phyloP scores from a whole-genome alignment of 169 alveolate genomes.

The Cystoisospora suis region DNA sequence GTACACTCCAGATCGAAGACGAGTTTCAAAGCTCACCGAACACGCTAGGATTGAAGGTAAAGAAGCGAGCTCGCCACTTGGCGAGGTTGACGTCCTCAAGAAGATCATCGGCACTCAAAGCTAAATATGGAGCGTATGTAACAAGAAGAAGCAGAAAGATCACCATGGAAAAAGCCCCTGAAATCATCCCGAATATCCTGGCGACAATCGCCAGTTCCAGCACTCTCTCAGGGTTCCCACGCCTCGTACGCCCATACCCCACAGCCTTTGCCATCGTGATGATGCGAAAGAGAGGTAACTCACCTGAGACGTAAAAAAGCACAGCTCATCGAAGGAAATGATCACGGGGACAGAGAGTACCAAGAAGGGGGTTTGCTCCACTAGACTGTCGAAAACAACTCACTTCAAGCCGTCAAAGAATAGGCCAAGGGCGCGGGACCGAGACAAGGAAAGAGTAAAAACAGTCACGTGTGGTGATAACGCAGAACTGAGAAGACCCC shows the following conservation, averaged over 20 bases:
- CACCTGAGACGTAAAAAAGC: background rate
- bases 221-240: background rate
- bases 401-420: too few relatives aligned
- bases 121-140: background rate
- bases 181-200: background rate
- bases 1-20: too few relatives aligned
- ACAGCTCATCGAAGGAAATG: background rate
- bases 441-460: too few relatives aligned
- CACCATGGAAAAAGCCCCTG: background rate
- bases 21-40: slow-evolving; percentile 14
- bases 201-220: background rate
- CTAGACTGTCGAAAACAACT: too few relatives aligned
- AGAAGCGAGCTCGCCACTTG: background rate
- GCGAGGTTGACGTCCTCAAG: background rate
- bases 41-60: background rate
- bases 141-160: background rate
- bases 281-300: background rate
- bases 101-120: background rate
- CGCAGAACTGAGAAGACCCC: too few relatives aligned
- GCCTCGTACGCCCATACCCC: background rate
- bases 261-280: background rate
- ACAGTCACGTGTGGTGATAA: too few relatives aligned
- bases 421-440: too few relatives aligned
- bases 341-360: background rate
- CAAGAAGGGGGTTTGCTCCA: too few relatives aligned